Base-by-base conservation (phyloP, 1,139 yeast genomes). In the Kurtzmaniella quercitrusa region DNA sequence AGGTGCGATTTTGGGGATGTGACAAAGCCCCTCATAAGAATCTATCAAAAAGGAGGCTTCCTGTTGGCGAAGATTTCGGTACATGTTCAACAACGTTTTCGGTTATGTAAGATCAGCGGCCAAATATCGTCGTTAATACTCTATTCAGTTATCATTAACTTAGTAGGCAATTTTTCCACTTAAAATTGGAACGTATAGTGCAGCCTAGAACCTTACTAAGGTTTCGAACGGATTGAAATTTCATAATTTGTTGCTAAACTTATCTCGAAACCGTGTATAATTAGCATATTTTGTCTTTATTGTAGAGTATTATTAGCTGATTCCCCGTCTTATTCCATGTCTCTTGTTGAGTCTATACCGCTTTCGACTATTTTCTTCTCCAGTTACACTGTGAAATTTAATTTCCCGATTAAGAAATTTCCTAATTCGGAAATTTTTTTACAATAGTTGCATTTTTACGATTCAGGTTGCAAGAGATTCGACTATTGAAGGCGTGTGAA, bases 321-420 rank as follows among this genome's bases (percentile, higher is more conserved):
- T 9, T 26, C 30, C 12, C 30, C 30, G 9, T 26, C 30, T 14
- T 5, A 14, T 26, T 26, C 30, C 30, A 26, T 26, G 30, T 26
- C 14, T 12, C 14, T 9, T 9, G n/a, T 26, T 14, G 30, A 26
- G 6, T 26, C 30, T 26, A 26, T 26, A 9, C 30, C 30, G 6
- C 12, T 26, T 26, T 26, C n/a, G 30, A 26, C 30, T 6, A 26
- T 26, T n/a, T 26, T 26, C 30, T 26, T 26, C 14, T 26, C 30
- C 5, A 26, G 12, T 26, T 26, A 26, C 30, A 5, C 30, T 26
- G 9, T 26, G 12, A 26, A 9, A 26, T 11, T 45, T 41, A 41
- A 38, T 42, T 51, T 42, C 54, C 54, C 18, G 41, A 42, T 42
- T 43, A 21, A 48, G 52, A 36, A 47, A 42, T 40, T 45, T 17